A percentile compares a stretch with the other conserved stretches of the same genome.
Evolutionary conservation across 2,329 filamentous ascomycete species (phyloP).

Genomic region (Colletotrichum sp.): DNA sequence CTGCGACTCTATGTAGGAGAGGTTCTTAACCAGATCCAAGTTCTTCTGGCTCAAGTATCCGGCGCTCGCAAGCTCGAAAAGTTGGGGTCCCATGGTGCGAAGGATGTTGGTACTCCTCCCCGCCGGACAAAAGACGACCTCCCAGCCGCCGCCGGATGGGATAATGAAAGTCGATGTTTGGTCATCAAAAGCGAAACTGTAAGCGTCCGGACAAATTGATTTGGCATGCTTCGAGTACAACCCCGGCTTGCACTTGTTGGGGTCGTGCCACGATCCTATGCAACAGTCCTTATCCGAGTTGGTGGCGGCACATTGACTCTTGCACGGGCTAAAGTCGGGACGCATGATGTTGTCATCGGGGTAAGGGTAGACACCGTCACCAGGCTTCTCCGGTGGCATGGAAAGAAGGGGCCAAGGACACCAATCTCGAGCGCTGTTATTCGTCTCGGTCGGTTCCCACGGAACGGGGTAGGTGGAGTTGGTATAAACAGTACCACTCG

Average conservation of each 20-base stretch:
- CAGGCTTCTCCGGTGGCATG: slow-evolving; percentile 69
- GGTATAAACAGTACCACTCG: slow-evolving; percentile 62
- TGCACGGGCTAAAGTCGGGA: slow-evolving; percentile 78
- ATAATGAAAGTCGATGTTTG: slow-evolving; percentile 65
- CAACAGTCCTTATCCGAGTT: slow-evolving; percentile 75
- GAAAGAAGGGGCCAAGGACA: slow-evolving; percentile 82
- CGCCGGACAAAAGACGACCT: slow-evolving; percentile 77
- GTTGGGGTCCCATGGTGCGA: slow-evolving; percentile 52
- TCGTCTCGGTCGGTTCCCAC: slow-evolving; percentile 65
- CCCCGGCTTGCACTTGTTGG: slow-evolving; percentile 68
- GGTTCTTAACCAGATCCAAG: slow-evolving; percentile 20
- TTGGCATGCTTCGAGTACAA: slow-evolving; percentile 75
- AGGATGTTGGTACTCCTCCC: slow-evolving; percentile 66
- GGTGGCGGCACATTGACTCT: slow-evolving; percentile 75
- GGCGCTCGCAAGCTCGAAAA: slow-evolving; percentile 50
- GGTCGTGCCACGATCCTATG: slow-evolving; percentile 69
- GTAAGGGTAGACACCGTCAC: slow-evolving; percentile 80
- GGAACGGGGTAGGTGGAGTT: slow-evolving; percentile 71
- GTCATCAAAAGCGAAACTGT: slow-evolving; percentile 75
- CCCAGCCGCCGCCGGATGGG: slow-evolving; percentile 74
- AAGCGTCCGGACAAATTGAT: slow-evolving; percentile 80
- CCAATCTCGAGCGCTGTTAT: slow-evolving; percentile 67
- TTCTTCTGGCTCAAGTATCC: slow-evolving; percentile 40
- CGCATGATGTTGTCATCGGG: slow-evolving; percentile 76
- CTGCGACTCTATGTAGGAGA: slow-evolving; percentile 22